Conservation (phyloP, 2,329 filamentous ascomycete species). For the Alternaria longipes region DNA sequence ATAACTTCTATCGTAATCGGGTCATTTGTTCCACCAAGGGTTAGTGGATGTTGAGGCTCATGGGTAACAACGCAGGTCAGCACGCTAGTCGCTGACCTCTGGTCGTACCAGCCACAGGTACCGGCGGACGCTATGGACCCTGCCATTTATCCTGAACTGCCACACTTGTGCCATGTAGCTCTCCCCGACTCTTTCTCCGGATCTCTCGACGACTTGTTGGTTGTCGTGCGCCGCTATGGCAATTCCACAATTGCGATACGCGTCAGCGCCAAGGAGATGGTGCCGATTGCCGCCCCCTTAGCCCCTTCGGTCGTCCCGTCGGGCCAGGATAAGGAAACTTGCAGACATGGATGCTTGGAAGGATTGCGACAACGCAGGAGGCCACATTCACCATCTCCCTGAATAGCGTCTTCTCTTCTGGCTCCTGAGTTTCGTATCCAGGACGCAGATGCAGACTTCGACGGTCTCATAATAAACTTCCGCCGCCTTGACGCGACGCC, state of each 20-base stretch:
- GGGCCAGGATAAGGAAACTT: constrained; percentile 17
- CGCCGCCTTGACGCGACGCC: constrained; percentile 4
- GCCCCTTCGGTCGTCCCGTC: constrained; percentile 24
- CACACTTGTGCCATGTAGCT: background rate
- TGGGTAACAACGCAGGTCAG: background rate
- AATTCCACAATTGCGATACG: constrained; percentile 17
- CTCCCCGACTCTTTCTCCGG: background rate
- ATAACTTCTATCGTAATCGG: background rate
- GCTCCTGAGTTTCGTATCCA: background rate
- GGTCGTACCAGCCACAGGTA: background rate
- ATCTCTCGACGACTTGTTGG: background rate
- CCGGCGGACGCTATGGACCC: background rate
- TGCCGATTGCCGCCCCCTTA: constrained; percentile 34
- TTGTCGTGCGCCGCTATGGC: background rate
- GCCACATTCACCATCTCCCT: background rate
- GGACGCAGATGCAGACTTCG: constrained; percentile 26
- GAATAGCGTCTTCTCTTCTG: background rate
- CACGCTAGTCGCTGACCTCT: background rate
- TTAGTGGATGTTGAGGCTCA: background rate
- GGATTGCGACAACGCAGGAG: constrained; percentile 10
- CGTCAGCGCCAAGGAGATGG: constrained; percentile 34
- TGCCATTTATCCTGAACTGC: background rate
- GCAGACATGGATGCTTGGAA: constrained; percentile 19
- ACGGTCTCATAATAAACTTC: constrained; percentile 2
- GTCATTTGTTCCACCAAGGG: background rate